Percentiles rank a stretch among this genome's conserved stretches.
These are phyloP conservation scores for Mycena sanguinolenta DNA, from an alignment of 768 basidiomycete genomes.

Conservation along the genomic window DNA sequence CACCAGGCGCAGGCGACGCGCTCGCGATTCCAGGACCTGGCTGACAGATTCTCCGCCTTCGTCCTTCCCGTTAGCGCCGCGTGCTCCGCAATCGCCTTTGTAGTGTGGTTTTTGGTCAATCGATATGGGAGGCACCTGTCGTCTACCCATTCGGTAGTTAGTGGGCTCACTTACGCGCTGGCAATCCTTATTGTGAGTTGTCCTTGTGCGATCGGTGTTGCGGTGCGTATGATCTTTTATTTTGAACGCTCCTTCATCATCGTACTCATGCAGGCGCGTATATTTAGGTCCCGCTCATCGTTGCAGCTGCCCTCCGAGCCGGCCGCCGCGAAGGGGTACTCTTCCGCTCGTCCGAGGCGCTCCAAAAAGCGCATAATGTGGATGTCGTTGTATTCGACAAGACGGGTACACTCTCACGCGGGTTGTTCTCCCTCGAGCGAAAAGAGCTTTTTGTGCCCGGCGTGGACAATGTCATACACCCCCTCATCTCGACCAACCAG, in stretches of 20 bases:
- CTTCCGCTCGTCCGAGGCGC: slow-evolving; percentile 56
- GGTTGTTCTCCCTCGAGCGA: slow-evolving; percentile 54
- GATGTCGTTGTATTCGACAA: slow-evolving; percentile 69
- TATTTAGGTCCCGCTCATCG: slow-evolving; percentile 43
- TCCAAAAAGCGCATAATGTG: slow-evolving; percentile 58
- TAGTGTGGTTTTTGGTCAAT: slow-evolving; percentile 53
- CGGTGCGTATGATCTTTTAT: slow-evolving; percentile 47
- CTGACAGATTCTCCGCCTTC: slow-evolving; percentile 62
- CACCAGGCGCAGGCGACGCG: slow-evolving; percentile 52
- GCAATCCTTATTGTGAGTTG: slow-evolving; percentile 66
- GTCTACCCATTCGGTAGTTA: slow-evolving; percentile 43
- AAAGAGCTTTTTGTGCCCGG: slow-evolving; percentile 42
- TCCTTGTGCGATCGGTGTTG: slow-evolving; percentile 61
- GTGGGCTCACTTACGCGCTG: slow-evolving; percentile 64
- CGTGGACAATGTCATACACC: slow-evolving; percentile 44
- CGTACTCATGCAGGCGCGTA: slow-evolving; percentile 8
- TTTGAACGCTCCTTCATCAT: background rate
- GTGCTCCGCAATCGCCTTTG: slow-evolving; percentile 52
- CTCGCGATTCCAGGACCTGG: slow-evolving; percentile 57
- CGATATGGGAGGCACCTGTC: slow-evolving; percentile 43
- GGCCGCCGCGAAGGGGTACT: slow-evolving; percentile 40
- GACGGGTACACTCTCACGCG: slow-evolving; percentile 69
- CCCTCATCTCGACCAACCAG: slow-evolving; percentile 48
- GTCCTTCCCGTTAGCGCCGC: slow-evolving; percentile 64
- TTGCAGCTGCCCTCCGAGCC: slow-evolving; percentile 37